Conservation (phyloP, 352 stramenopile genomes). For the Pythium apleroticum region DNA sequence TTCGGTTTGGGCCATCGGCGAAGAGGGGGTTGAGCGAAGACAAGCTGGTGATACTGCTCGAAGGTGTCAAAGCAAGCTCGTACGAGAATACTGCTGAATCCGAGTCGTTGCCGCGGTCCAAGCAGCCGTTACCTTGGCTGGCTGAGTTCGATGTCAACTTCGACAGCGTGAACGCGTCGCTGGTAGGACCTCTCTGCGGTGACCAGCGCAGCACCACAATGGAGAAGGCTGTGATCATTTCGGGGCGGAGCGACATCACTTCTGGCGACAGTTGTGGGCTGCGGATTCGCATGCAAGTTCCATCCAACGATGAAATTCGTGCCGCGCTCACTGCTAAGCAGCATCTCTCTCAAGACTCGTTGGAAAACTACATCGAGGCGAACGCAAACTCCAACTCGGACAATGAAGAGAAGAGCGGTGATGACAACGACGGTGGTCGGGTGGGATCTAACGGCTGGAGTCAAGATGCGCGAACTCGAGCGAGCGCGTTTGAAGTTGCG, state of each 20-base stretch:
- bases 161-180: constrained; percentile 40
- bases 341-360: constrained; percentile 67
- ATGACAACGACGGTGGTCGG: constrained; percentile 79
- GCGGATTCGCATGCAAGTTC: constrained; percentile 28
- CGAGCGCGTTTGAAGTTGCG: constrained; percentile 60
- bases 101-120: background rate
- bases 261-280: constrained; percentile 28
- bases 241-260: constrained; percentile 18
- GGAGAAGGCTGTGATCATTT: constrained; percentile 37
- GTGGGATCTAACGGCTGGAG: constrained; percentile 84
- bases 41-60: constrained; percentile 66
- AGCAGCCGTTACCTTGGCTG: constrained; percentile 53
- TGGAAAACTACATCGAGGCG: constrained; percentile 39
- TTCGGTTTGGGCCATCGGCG: constrained; percentile 77
- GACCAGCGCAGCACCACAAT: constrained; percentile 51
- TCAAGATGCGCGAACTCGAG: constrained; percentile 56
- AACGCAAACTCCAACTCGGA: constrained; percentile 29
- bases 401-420: constrained; percentile 50
- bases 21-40: constrained; percentile 84
- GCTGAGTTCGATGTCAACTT: constrained; percentile 67
- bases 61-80: constrained; percentile 55
- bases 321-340: constrained; percentile 42
- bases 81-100: constrained; percentile 17
- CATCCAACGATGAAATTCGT: constrained; percentile 26
- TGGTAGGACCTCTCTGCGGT: constrained; percentile 51